Percentiles rank a stretch among this genome's conserved stretches.
phyloP scores from a whole-genome alignment of 2,329 filamentous ascomycete species.

The Aspergillus sp. region DNA sequence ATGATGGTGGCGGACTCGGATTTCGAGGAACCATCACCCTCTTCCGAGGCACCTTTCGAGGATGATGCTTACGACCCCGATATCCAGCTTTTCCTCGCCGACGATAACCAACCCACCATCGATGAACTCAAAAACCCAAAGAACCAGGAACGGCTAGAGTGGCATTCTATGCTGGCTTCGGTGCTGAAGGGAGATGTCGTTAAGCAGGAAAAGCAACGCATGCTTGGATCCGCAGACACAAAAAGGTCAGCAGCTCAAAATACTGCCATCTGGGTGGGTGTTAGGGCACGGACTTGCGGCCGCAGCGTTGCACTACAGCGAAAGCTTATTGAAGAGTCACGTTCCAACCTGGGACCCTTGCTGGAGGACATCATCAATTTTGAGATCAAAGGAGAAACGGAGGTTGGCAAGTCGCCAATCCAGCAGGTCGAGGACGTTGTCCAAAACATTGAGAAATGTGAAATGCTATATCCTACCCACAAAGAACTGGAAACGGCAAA shows the following conservation, averaged over 20 bases:
- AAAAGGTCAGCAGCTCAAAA: constrained; percentile 65
- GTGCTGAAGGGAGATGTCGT: constrained; percentile 96
- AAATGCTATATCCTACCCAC: constrained; percentile 78
- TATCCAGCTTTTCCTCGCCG: constrained; percentile 86
- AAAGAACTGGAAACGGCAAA: constrained; percentile 69
- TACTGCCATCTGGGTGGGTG: constrained; percentile 78
- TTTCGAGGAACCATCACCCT: constrained; percentile 84
- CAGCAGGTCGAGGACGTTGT: constrained; percentile 90
- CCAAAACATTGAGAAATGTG: constrained; percentile 82
- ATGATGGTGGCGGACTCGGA: constrained; percentile 74
- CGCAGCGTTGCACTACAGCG: constrained; percentile 78
- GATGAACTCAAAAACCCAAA: constrained; percentile 86
- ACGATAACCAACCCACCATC: constrained; percentile 79
- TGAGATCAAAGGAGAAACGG: constrained; percentile 86
- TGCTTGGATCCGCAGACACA: constrained; percentile 76
- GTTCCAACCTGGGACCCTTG: constrained; percentile 64
- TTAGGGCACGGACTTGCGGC: constrained; percentile 78
- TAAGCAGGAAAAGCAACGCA: constrained; percentile 91
- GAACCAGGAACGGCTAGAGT: constrained; percentile 87
- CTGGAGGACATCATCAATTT: constrained; percentile 91
- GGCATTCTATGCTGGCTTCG: constrained; percentile 96
- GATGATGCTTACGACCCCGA: constrained; percentile 84
- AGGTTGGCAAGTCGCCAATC: constrained; percentile 80
- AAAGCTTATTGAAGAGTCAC: constrained; percentile 81
- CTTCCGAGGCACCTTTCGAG: constrained; percentile 77